These are phyloP conservation scores for Teratosphaeria pseudoeucalypti DNA, from an alignment of 2,329 filamentous ascomycete genomes.

Conservation along the genomic window DNA sequence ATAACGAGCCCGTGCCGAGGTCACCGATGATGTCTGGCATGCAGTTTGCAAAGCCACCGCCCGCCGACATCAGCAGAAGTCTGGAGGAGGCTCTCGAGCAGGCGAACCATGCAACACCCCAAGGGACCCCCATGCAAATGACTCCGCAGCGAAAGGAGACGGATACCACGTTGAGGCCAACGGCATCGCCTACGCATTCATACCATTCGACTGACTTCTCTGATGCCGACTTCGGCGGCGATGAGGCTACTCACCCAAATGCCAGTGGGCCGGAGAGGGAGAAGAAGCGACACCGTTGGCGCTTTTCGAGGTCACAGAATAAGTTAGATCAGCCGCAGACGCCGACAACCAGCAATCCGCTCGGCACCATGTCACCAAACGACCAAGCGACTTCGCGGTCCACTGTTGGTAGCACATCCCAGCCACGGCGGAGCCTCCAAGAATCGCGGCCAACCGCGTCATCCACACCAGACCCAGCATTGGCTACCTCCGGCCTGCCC, in stretches of 20 bases:
- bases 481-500: constrained; percentile 4
- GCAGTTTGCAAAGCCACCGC: neutral
- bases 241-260: constrained; percentile 29
- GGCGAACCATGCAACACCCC: constrained; percentile 25
- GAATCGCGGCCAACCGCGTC: constrained; percentile 14
- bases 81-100: constrained; percentile 19
- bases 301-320: constrained; percentile 45
- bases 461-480: constrained; percentile 10
- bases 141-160: constrained; percentile 63
- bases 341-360: constrained; percentile 14
- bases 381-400: constrained; percentile 23
- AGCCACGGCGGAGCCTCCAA: constrained; percentile 22
- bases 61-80: neutral
- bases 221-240: constrained; percentile 64
- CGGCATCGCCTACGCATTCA: constrained; percentile 65
- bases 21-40: constrained; percentile 11
- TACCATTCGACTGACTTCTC: constrained; percentile 76
- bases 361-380: constrained; percentile 20
- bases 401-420: constrained; percentile 21
- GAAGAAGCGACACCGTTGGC: constrained; percentile 63
- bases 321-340: constrained; percentile 17
- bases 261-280: constrained; percentile 40
- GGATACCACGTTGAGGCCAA: constrained; percentile 49
- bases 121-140: constrained; percentile 45
- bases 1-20: constrained; percentile 16